phyloP scores from a whole-genome alignment of 805 yeast species.

The Hanseniaspora jakobsenii region DNA sequence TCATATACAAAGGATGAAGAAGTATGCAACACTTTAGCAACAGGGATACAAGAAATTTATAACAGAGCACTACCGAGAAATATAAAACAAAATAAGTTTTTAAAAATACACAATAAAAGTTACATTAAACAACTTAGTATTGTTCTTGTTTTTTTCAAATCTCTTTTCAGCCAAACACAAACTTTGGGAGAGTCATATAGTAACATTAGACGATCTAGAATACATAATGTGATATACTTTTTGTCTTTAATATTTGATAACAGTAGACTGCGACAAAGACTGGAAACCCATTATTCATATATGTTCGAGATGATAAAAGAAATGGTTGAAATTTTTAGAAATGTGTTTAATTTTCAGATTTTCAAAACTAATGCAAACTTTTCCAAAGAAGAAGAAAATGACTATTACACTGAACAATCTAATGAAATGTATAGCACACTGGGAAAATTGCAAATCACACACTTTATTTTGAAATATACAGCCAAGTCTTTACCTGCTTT shows the following conservation, averaged over 20 bases:
- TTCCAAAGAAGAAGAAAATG: neutral
- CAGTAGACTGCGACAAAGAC: neutral
- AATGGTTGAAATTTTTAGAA: neutral
- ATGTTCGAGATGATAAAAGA: neutral
- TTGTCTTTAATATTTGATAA: neutral
- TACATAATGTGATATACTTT: constrained; percentile 1
- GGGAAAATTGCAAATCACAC: no score
- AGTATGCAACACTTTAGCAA: no score
- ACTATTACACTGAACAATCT: no score
- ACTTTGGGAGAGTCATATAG: constrained; percentile 7
- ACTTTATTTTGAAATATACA: no score
- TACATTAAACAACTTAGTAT: neutral
- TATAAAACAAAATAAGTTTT: no score
- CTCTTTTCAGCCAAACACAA: neutral
- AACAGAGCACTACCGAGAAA: no score
- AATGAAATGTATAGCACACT: no score
- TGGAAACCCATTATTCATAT: neutral
- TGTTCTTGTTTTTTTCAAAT: neutral
- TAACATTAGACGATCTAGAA: neutral
- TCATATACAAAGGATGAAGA: no score
- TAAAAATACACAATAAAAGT: constrained; percentile 3
- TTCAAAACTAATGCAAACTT: neutral
- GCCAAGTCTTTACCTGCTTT: no score
- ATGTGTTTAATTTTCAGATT: neutral
- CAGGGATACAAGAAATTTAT: no score